Base-by-base conservation (phyloP, 2,329 filamentous ascomycete species). In the Penicillium sp. region DNA sequence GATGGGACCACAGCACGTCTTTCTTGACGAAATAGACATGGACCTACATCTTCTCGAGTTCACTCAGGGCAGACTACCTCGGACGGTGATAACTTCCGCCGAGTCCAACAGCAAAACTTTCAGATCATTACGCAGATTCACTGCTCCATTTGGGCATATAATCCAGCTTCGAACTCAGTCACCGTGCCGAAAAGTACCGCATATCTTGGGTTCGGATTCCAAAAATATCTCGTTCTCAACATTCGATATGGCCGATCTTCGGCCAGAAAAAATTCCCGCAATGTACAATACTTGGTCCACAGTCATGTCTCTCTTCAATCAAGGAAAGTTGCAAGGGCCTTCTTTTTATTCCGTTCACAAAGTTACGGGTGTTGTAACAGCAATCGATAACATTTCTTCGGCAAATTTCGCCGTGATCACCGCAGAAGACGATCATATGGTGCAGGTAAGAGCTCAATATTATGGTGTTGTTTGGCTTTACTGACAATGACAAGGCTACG, bases 61-160 rank as follows among this genome's bases (percentile, higher is more conserved):
- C 10, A 64, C 59, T 14, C 7, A 57, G 14, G 52, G 53, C 22
- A 53, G 58, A n/a, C 57, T 56, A 5, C 61, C 66, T 6, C 58
- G 68, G 13, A 52, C 67, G 4, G 54, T 70, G 2, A 55, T 73
- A 8, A 62, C 65, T 14, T 61, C 59, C 35, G 22, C 52, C 2
- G 35, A 30, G 3, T 4, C 19, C 8, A 46, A 55, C 2, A 52
- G 55, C 6, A 26, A 25, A 4, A 16, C 13, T 0, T 7, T 59
- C 1, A 56, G 52, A 1, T 40, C 13, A 6, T 55, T 68, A 1
- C 70, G 71, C 65, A 55, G 65, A 25, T 68, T 64, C 51, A 54
- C 70, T 25, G 67, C 71, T 1, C 35, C 62, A 16, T 73, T 69
- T 56, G 75, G 75, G 1, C 67, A 62, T 25, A 70, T 77, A 33